Evolutionary conservation across 768 basidiomycete genomes (phyloP).

Genomic region (Crassisporium funariophilum): DNA sequence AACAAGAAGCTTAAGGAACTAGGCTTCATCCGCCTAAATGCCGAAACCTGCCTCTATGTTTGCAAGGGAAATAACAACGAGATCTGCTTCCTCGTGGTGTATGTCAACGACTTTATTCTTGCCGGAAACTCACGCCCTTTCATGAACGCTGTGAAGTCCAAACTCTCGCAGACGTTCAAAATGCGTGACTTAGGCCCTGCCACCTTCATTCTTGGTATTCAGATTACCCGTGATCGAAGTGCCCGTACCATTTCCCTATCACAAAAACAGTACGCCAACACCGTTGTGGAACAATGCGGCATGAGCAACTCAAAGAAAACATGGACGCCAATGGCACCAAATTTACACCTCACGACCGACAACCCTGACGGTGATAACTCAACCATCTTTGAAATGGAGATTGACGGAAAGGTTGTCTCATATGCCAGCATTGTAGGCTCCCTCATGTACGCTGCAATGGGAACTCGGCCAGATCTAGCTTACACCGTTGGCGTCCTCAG

Average conservation of each 20-base stretch:
- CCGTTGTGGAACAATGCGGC: no score
- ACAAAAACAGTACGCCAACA: no score
- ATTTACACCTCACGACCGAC: conserved; percentile 12
- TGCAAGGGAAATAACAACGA: conserved; percentile 3
- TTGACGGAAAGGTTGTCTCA: conserved; percentile 6
- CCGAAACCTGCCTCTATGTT: conserved; percentile 15
- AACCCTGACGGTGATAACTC: conserved; percentile 7
- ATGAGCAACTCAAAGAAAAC: conserved; percentile 8
- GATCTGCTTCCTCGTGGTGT: conserved; percentile 10
- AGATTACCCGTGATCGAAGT: conserved; percentile 16
- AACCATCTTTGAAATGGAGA: conserved; percentile 11
- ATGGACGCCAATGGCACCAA: conserved; percentile 14
- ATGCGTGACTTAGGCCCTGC: conserved; percentile 27
- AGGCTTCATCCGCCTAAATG: conserved; percentile 8
- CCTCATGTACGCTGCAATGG: conserved; percentile 23
- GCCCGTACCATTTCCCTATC: conserved; percentile 3
- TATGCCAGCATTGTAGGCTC: conserved; percentile 22
- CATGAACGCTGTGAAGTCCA: conserved; percentile 16
- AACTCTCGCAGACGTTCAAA: conserved; percentile 19
- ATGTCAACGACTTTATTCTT: no score
- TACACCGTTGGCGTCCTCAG: no score
- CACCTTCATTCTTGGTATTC: conserved; percentile 24
- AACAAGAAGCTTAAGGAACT: conserved; percentile 11
- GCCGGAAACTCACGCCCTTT: conserved; percentile 7
- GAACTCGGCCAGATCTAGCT: conserved; percentile 24